These are phyloP conservation scores for Neurospora discreta DNA, from an alignment of 495 filamentous ascomycete species.

Conservation along the genomic window DNA sequence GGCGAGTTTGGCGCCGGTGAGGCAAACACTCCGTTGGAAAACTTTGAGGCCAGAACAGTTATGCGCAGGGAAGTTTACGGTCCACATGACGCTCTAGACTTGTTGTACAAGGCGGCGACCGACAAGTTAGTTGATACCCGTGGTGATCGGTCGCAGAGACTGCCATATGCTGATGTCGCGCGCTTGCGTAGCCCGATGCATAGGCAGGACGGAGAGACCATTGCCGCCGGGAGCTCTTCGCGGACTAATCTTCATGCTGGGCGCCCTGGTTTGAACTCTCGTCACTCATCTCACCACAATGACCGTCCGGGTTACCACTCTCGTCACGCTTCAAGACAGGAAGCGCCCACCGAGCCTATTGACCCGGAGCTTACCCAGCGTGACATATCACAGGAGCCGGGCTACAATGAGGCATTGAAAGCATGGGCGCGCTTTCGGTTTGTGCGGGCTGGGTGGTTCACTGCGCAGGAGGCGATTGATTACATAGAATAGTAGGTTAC, in stretches of 20 bases:
- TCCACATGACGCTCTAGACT: slow-evolving; percentile 59
- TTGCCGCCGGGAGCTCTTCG: slow-evolving; percentile 7
- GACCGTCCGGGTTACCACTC: slow-evolving; percentile 7
- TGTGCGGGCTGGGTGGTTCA: slow-evolving; percentile 93
- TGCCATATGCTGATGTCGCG: slow-evolving; percentile 9
- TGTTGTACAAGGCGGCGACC: slow-evolving; percentile 58
- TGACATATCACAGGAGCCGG: slow-evolving; percentile 29
- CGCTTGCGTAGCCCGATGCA: slow-evolving; percentile 11
- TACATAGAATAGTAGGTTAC: slow-evolving; percentile 77
- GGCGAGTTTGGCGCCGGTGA: slow-evolving; percentile 31
- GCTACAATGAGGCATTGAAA: slow-evolving; percentile 58
- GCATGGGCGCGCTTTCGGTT: slow-evolving; percentile 87
- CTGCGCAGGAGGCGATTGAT: slow-evolving; percentile 77
- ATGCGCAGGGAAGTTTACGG: slow-evolving; percentile 53
- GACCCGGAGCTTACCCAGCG: slow-evolving; percentile 26
- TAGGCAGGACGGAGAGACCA: slow-evolving; percentile 13
- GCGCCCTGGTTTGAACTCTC: slow-evolving; percentile 10
- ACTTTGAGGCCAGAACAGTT: slow-evolving; percentile 50
- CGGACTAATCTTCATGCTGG: slow-evolving; percentile 5
- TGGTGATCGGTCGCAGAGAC: background rate
- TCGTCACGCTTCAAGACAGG: slow-evolving; percentile 13
- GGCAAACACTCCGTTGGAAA: slow-evolving; percentile 39
- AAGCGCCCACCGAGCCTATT: slow-evolving; percentile 16
- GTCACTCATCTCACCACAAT: slow-evolving; percentile 11
- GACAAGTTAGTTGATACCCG: slow-evolving; percentile 35